A percentile compares a stretch with the other conserved stretches of the same genome.
Conservation (phyloP, 768 basidiomycete species). For the Austroboletus eburneus region DNA sequence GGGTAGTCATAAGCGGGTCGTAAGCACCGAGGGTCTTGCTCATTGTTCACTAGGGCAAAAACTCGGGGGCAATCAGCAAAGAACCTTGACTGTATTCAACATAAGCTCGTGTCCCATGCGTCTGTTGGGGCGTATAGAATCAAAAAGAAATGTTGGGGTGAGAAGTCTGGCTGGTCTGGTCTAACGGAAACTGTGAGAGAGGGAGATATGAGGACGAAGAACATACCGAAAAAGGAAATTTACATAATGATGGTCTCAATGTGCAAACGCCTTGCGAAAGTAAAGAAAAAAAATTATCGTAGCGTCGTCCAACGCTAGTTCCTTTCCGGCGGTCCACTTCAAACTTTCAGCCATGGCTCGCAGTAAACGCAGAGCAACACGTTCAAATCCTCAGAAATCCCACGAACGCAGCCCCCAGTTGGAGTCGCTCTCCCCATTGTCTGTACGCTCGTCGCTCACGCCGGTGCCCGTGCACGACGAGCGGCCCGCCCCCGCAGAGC, state of each 20-base stretch:
- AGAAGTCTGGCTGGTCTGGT: neutral
- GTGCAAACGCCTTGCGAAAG: too few species aligned
- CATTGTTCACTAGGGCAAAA: too few species aligned
- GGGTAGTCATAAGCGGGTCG: too few species aligned
- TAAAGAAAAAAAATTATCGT: too few species aligned
- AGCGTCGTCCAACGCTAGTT: slow-evolving; percentile 3
- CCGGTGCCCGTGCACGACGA: slow-evolving; percentile 24
- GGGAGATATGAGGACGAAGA: too few species aligned
- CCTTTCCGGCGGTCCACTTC: slow-evolving; percentile 9
- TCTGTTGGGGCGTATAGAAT: neutral
- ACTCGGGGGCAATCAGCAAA: neutral
- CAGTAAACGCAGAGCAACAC: slow-evolving; percentile 40
- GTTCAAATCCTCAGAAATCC: slow-evolving; percentile 34
- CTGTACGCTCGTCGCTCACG: slow-evolving; percentile 27
- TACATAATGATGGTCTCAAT: slow-evolving; percentile 29
- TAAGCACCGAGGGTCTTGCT: too few species aligned
- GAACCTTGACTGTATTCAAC: neutral
- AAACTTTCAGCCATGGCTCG: slow-evolving; percentile 47
- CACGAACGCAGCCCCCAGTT: slow-evolving; percentile 31
- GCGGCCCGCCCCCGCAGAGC: slow-evolving; percentile 9
- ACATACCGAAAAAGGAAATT: slow-evolving; percentile 16
- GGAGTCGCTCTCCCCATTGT: slow-evolving; percentile 30
- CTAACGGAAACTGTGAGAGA: too few species aligned
- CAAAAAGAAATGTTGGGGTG: neutral
- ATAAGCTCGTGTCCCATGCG: neutral